Conservation (phyloP, 2,329 filamentous ascomycete genomes). For the Apiospora saccharicola region DNA sequence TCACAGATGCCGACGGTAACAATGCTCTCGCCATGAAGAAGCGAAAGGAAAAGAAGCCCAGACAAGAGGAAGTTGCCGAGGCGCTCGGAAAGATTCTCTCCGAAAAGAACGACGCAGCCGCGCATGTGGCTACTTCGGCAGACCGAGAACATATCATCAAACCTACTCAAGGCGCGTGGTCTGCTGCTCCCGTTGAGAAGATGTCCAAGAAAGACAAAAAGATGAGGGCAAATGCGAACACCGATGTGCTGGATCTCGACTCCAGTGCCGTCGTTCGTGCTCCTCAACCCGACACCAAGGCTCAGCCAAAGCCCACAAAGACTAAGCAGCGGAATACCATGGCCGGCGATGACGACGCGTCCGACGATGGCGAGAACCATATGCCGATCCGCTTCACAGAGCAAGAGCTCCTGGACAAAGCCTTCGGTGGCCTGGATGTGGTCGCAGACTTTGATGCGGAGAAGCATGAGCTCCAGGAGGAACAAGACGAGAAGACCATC, state of each 20-base stretch:
- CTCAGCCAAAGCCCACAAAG: conserved; percentile 32
- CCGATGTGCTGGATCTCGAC: conserved; percentile 41
- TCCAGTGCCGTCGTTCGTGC: conserved; percentile 37
- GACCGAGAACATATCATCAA: conserved; percentile 36
- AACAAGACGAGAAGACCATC: conserved; percentile 83
- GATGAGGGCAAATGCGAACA: conserved; percentile 32
- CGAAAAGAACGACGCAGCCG: conserved; percentile 5
- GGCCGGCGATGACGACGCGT: conserved; percentile 44
- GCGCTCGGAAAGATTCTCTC: conserved; percentile 19
- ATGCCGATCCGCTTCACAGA: conserved; percentile 66
- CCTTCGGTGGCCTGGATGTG: conserved; percentile 89
- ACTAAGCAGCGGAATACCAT: conserved; percentile 36
- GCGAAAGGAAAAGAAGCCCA: conserved; percentile 29
- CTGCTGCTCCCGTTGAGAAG: conserved; percentile 34
- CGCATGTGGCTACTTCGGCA: background rate
- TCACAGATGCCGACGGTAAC: conserved; percentile 40
- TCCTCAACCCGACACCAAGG: conserved; percentile 31
- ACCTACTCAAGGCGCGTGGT: conserved; percentile 42
- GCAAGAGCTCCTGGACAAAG: conserved; percentile 76
- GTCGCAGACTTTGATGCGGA: conserved; percentile 81
- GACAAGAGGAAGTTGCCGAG: conserved; percentile 21
- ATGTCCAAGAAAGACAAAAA: conserved; percentile 38
- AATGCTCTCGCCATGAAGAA: conserved; percentile 36
- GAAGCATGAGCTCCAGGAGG: conserved; percentile 73
- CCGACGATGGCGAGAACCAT: conserved; percentile 58